A percentile compares a stretch with the other conserved stretches of the same genome.
Conservation (phyloP, 169 alveolate genomes). For the Theileria annulata region DNA sequence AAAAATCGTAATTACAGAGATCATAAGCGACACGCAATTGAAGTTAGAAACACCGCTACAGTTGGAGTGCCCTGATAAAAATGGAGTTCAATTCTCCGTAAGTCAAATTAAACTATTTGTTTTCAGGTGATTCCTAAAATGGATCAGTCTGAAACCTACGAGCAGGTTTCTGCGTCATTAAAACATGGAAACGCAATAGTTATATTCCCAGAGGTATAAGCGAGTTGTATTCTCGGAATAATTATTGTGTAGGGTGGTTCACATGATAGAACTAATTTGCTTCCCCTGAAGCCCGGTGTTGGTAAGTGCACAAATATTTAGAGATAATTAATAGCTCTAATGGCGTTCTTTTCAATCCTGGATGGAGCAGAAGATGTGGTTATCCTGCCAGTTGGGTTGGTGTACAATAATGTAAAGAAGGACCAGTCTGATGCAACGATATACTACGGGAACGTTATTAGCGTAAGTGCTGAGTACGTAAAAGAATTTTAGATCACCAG, state of each 20-base stretch:
- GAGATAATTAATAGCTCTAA: slow-evolving; percentile 65
- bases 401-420: slow-evolving; percentile 80
- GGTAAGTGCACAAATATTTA: background rate
- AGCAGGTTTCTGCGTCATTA: slow-evolving; percentile 84
- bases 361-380: slow-evolving; percentile 89
- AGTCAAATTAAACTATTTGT: background rate
- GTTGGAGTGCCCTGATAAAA: slow-evolving; percentile 67
- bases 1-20: slow-evolving; percentile 74
- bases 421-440: slow-evolving; percentile 83
- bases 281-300: slow-evolving; percentile 94
- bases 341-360: slow-evolving; percentile 89
- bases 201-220: slow-evolving; percentile 88
- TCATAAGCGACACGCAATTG: slow-evolving; percentile 85
- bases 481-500: slow-evolving; percentile 63
- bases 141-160: slow-evolving; percentile 88
- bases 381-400: slow-evolving; percentile 87
- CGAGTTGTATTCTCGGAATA: background rate
- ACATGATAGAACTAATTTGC: slow-evolving; percentile 90
- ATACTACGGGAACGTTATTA: slow-evolving; percentile 83
- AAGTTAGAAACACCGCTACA: slow-evolving; percentile 69
- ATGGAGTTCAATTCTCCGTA: slow-evolving; percentile 71
- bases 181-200: slow-evolving; percentile 88
- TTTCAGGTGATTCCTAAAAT: slow-evolving; percentile 84
- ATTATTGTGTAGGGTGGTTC: slow-evolving; percentile 85
- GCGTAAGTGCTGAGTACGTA: slow-evolving; percentile 24